Evolutionary conservation across 2,329 filamentous ascomycete species (phyloP), one percentile per base, ranked within the genome.

Genomic region (Paecilomyces sp.): DNA sequence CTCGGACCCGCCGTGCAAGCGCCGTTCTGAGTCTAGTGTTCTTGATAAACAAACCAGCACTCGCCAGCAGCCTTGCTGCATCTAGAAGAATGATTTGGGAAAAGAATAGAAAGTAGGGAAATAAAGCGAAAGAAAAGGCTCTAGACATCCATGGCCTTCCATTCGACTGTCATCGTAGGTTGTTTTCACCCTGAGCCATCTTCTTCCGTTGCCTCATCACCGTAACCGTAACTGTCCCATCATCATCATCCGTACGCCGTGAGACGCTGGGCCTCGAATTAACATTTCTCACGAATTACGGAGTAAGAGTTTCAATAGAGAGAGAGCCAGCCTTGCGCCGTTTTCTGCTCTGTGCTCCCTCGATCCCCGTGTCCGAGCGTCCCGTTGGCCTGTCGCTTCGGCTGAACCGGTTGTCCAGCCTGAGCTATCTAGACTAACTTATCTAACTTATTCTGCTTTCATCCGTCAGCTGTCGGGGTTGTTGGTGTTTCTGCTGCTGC

Each of bases 11-110:
- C 55, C 54, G 8, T 31, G 25, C 54, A 55, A 55, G 33, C 54
- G 54, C 54, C 55, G 55, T 34, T 56, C 34, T 56, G 5, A 28
- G 34, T 34, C 55, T 56, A 56, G 55, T 33, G 55, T 56, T 56
- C 55, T 33, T 56, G 55, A 56, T 41, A 41, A 34, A 56, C 31
- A 33, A 55, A 53, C 51, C 51, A 53, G 51, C 51, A 24, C 22
- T 24, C 15, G 51, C 51, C 51, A 53, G 51, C 51, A 6, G 13
- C 41, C 51, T 30, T 18, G 15, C 24, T 53, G 51, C 51, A 53
- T 47, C 41, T 47, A 47, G 41, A 47, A 47, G 41, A 47, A 47
- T 47, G 6, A 33, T 33, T 33, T 33, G 8, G 31, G 8, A 11
- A 31, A 31, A 33, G 31, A 11, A 12, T 33, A 11, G 11, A 33